Conservation (phyloP, 306 rosid genomes). For the Casuarina glauca region DNA sequence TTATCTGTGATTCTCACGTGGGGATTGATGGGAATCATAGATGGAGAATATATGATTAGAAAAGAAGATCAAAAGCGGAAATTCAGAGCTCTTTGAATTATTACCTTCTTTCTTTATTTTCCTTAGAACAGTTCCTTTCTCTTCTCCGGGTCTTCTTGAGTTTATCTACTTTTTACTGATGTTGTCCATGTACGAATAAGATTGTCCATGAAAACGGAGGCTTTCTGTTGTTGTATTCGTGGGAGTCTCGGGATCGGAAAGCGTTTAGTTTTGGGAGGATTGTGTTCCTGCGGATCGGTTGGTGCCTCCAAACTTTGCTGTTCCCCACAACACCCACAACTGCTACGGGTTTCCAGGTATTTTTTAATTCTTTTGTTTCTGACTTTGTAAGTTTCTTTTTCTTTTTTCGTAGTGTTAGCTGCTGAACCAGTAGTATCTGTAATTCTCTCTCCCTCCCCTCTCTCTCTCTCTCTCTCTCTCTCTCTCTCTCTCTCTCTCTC, state of each 20-base stretch:
- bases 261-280: constrained; percentile 41
- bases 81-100: constrained; percentile 25
- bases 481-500: background rate
- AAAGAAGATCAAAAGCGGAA: constrained; percentile 28
- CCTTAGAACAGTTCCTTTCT: background rate
- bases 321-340: constrained; percentile 47
- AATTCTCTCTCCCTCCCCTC: background rate
- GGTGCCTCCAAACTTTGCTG: constrained; percentile 44
- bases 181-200: constrained; percentile 1
- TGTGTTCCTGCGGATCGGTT: constrained; percentile 43
- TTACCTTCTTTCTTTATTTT: background rate
- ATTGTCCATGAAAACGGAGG: constrained; percentile 21
- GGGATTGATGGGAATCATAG: constrained; percentile 43
- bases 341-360: constrained; percentile 44
- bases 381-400: constrained; percentile 21
- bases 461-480: background rate
- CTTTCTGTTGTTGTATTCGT: constrained; percentile 21
- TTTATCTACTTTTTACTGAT: background rate
- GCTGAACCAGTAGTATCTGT: background rate
- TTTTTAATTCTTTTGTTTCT: constrained; percentile 25
- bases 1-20: constrained; percentile 52
- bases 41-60: constrained; percentile 45
- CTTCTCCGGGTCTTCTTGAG: constrained; percentile 7
- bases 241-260: constrained; percentile 52
- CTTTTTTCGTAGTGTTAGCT: background rate